These are phyloP conservation scores for Suhomyces chickasaworum DNA, from an alignment of 1,139 yeast species.

Conservation along the genomic window DNA sequence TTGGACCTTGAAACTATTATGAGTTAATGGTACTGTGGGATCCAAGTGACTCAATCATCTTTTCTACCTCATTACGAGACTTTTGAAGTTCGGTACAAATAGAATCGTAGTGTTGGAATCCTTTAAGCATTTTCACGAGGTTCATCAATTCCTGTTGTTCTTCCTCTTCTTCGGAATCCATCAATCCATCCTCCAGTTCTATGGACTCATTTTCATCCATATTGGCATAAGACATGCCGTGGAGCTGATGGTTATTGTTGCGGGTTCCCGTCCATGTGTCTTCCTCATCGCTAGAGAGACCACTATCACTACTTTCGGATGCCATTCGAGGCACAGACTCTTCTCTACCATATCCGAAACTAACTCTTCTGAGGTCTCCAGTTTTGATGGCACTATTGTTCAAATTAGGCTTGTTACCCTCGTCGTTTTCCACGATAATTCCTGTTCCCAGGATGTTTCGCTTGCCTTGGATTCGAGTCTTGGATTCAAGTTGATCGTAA, in stretches of 20 bases:
- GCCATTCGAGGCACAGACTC: slow-evolving; percentile 8
- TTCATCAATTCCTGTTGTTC: slow-evolving; percentile 37
- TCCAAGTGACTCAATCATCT: slow-evolving; percentile 47
- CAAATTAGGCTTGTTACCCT: slow-evolving; percentile 15
- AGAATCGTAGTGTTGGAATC: slow-evolving; percentile 67
- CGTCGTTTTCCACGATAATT: slow-evolving; percentile 6
- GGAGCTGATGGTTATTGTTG: background rate
- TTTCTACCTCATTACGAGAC: slow-evolving; percentile 58
- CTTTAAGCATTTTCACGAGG: slow-evolving; percentile 51
- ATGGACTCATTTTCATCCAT: slow-evolving; percentile 14
- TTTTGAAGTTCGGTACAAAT: slow-evolving; percentile 69
- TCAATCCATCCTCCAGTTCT: slow-evolving; percentile 10
- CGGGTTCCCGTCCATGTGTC: background rate
- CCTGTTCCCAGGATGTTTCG: slow-evolving; percentile 8
- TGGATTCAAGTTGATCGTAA: slow-evolving; percentile 32
- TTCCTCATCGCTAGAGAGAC: slow-evolving; percentile 11
- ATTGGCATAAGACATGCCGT: background rate
- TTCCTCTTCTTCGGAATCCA: slow-evolving; percentile 15
- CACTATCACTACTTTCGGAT: slow-evolving; percentile 6
- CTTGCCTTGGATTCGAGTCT: slow-evolving; percentile 14
- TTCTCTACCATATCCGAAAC: slow-evolving; percentile 33
- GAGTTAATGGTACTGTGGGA: slow-evolving; percentile 45
- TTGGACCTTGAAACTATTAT: slow-evolving; percentile 13
- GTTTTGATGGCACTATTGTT: slow-evolving; percentile 33
- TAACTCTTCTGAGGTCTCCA: slow-evolving; percentile 31